Conservation (phyloP, 1,139 yeast species). For the Suhomyces kunorum region DNA sequence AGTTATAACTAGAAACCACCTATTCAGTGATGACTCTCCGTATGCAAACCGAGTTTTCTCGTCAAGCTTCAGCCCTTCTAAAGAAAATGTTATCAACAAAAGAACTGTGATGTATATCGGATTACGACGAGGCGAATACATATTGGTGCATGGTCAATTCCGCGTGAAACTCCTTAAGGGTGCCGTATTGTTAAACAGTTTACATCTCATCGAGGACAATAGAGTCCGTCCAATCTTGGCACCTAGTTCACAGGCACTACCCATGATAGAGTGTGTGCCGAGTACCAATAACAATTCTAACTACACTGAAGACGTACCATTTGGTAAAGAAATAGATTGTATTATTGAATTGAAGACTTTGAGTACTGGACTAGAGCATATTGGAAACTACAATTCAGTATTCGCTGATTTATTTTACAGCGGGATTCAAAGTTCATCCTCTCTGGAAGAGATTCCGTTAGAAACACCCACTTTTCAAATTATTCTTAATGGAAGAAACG, state of each 20-base stretch:
- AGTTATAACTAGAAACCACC: too few species aligned
- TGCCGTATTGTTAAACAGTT: slow-evolving; percentile 54
- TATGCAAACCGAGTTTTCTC: background rate
- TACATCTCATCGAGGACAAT: slow-evolving; percentile 39
- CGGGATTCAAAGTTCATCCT: background rate
- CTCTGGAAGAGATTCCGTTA: background rate
- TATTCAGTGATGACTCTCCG: slow-evolving; percentile 3
- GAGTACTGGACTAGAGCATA: slow-evolving; percentile 47
- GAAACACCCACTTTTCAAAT: slow-evolving; percentile 36
- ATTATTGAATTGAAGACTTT: slow-evolving; percentile 43
- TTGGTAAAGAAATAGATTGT: slow-evolving; percentile 42
- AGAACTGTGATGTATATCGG: slow-evolving; percentile 41
- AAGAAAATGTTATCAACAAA: slow-evolving; percentile 37
- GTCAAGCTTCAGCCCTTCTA: slow-evolving; percentile 36
- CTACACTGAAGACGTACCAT: background rate
- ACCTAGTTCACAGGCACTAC: slow-evolving; percentile 1
- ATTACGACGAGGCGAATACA: slow-evolving; percentile 45
- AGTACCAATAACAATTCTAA: slow-evolving; percentile 26
- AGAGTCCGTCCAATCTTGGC: slow-evolving; percentile 37
- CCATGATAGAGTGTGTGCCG: slow-evolving; percentile 18
- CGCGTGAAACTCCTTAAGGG: slow-evolving; percentile 58
- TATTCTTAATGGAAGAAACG: slow-evolving; percentile 27
- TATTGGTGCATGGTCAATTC: slow-evolving; percentile 63
- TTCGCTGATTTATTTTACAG: slow-evolving; percentile 39
- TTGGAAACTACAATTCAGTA: slow-evolving; percentile 51